These are phyloP conservation scores for Aspergillus indologenus DNA, from an alignment of 495 filamentous ascomycete species.

Conservation along the genomic window DNA sequence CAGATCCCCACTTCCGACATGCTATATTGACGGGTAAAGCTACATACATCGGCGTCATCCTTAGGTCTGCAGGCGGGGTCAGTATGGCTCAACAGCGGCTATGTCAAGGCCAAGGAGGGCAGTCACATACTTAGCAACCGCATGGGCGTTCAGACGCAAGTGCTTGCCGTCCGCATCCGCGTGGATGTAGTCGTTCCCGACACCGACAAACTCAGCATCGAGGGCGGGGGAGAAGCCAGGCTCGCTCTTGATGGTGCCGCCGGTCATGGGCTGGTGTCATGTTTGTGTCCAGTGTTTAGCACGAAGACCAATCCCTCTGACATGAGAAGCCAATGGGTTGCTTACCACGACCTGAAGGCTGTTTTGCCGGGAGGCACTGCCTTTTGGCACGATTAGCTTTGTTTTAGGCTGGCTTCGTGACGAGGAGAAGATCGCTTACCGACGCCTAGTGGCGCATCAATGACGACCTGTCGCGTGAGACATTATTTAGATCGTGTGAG, in stretches of 20 bases:
- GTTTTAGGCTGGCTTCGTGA: neutral
- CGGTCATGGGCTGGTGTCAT: conserved; percentile 39
- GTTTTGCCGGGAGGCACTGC: conserved; percentile 22
- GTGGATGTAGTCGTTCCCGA: conserved; percentile 53
- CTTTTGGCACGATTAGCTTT: conserved; percentile 2
- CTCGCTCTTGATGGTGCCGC: conserved; percentile 42
- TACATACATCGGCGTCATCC: conserved; percentile 29
- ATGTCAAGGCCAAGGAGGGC: neutral
- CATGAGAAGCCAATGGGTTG: neutral
- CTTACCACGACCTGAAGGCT: conserved; percentile 27
- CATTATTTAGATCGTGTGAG: neutral
- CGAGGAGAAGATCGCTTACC: conserved; percentile 15
- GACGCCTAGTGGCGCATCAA: conserved; percentile 21
- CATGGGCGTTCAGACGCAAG: conserved; percentile 51
- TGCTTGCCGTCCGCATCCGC: conserved; percentile 45
- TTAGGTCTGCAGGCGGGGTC: conserved; percentile 19
- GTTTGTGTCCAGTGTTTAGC: conserved; percentile 1
- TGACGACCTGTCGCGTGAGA: conserved; percentile 17
- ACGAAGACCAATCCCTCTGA: neutral
- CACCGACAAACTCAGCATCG: conserved; percentile 46
- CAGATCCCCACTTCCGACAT: neutral
- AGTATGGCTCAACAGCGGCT: neutral
- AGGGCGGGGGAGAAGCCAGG: conserved; percentile 39
- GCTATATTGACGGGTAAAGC: neutral
- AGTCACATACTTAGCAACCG: conserved; percentile 36